Conservation (phyloP, 306 rosid species). For the Macrotyloma uniflorum region DNA sequence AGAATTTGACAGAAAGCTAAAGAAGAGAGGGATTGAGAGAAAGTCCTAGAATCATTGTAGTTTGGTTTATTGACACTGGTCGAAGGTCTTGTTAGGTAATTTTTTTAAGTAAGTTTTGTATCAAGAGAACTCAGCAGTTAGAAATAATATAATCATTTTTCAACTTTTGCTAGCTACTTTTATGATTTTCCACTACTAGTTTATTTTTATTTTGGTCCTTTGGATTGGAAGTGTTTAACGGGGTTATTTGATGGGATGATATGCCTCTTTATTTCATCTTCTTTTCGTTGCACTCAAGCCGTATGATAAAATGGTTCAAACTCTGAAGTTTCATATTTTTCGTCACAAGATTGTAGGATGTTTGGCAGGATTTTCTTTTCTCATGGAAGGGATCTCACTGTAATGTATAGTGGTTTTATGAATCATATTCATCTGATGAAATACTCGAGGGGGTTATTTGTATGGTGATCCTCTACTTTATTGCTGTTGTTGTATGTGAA, state of each 20-base stretch:
- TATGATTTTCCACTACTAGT: neutral
- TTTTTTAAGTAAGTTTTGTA: neutral
- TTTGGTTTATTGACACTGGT: neutral
- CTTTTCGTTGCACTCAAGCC: neutral
- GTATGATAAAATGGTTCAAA: neutral
- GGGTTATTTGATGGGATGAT: neutral
- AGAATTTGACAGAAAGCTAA: neutral
- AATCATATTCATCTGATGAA: neutral
- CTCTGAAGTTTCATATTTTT: neutral
- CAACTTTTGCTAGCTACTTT: neutral
- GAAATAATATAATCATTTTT: neutral
- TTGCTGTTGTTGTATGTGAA: neutral
- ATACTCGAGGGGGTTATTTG: neutral
- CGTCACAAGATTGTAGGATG: neutral
- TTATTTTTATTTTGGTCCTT: neutral
- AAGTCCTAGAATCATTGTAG: neutral
- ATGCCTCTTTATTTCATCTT: neutral
- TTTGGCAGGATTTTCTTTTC: neutral
- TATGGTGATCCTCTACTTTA: neutral
- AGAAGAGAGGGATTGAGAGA: neutral
- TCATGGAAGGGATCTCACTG: neutral
- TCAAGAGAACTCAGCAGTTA: neutral
- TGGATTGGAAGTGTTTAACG: neutral
- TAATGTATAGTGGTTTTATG: neutral
- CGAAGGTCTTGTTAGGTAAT: neutral